Conservation (phyloP, 495 filamentous ascomycete species). For the Trichocladium uniseriatum region DNA sequence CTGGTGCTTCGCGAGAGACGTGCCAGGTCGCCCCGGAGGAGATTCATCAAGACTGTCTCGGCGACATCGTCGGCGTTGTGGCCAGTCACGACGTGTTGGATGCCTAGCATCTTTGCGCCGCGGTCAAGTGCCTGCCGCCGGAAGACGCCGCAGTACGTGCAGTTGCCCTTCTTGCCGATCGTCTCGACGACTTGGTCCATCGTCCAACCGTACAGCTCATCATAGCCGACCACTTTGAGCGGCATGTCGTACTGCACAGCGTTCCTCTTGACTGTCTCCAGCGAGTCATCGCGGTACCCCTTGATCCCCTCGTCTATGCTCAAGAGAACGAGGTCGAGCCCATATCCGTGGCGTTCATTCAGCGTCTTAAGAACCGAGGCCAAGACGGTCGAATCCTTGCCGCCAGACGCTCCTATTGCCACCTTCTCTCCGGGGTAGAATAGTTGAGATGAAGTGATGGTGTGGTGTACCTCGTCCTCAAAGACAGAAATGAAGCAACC, state of each 20-base stretch:
- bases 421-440: constrained; percentile 80
- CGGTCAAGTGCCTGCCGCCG: constrained; percentile 88
- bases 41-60: constrained; percentile 97
- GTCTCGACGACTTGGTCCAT: constrained; percentile 97
- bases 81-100: constrained; percentile 91
- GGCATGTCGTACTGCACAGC: constrained; percentile 83
- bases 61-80: constrained; percentile 98
- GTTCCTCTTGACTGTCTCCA: constrained; percentile 94
- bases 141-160: constrained; percentile 97
- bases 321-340: constrained; percentile 73
- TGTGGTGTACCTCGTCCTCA: constrained; percentile 88
- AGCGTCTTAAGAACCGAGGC: constrained; percentile 91
- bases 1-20: constrained; percentile 83
- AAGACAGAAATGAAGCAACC: constrained; percentile 78
- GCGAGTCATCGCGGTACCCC: constrained; percentile 88
- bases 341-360: constrained; percentile 82
- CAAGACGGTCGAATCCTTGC: constrained; percentile 95
- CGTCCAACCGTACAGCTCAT: constrained; percentile 94
- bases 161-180: constrained; percentile 97
- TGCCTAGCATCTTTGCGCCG: constrained; percentile 76
- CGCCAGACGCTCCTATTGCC: constrained; percentile 92
- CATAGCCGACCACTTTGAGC: constrained; percentile 83
- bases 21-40: constrained; percentile 82
- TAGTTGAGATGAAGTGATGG: constrained; percentile 66
- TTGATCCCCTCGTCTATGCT: constrained; percentile 96